These are phyloP conservation scores for Jaltomata sinuosa DNA, from an alignment of 257 asterid genomes.

Conservation along the genomic window DNA sequence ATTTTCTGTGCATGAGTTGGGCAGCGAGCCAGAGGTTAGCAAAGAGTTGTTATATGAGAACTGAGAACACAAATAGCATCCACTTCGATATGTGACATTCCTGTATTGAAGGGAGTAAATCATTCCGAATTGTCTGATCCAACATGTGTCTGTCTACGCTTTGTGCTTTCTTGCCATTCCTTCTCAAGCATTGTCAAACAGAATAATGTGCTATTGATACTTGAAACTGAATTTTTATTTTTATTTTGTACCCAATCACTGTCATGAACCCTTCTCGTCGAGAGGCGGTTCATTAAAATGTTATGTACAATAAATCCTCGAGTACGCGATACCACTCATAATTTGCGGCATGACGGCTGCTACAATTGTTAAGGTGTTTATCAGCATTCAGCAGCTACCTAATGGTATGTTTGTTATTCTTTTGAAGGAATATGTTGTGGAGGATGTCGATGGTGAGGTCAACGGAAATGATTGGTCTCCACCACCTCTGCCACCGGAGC, in stretches of 20 bases:
- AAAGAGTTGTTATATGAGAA: neutral
- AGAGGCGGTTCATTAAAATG: neutral
- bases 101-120: neutral
- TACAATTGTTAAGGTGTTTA: neutral
- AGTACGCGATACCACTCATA: neutral
- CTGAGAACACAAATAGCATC: neutral
- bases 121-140: neutral
- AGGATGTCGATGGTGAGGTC: constrained; percentile 87
- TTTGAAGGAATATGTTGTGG: constrained; percentile 86
- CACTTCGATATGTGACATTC: neutral
- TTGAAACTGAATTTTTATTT: neutral
- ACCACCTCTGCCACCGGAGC: constrained; percentile 77
- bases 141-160: neutral
- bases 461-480: constrained; percentile 81
- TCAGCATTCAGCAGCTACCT: neutral
- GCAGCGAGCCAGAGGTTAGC: neutral
- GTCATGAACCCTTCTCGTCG: neutral
- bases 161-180: neutral
- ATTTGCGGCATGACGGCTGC: neutral
- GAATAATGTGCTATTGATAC: neutral
- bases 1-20: neutral
- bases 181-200: neutral
- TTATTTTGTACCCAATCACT: neutral
- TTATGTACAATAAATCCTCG: neutral
- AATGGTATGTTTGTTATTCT: neutral